phyloP scores from a whole-genome alignment of 1,139 yeast species.

The Pichia sp. region DNA sequence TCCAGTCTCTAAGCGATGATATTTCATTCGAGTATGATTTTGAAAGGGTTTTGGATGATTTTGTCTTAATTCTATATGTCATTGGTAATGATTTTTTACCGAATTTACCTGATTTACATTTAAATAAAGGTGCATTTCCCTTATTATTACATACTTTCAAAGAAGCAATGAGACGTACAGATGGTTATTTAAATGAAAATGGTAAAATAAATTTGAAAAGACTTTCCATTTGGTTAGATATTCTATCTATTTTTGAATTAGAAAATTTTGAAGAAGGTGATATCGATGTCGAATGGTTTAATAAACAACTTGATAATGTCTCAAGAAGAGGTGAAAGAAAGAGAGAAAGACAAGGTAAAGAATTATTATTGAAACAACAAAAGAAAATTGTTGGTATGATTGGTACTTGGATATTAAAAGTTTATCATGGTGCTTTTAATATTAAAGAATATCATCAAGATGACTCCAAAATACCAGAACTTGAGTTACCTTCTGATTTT shows the following conservation, averaged over 20 bases:
- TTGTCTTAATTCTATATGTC: constrained; percentile 84
- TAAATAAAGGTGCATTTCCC: constrained; percentile 95
- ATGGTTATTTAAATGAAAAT: constrained; percentile 78
- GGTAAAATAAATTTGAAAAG: constrained; percentile 77
- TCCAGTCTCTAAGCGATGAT: constrained; percentile 60
- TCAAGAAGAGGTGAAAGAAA: constrained; percentile 67
- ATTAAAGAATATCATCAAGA: constrained; percentile 33
- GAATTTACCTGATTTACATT: constrained; percentile 88
- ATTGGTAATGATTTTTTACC: constrained; percentile 98
- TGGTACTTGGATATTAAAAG: constrained; percentile 63
- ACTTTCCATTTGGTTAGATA: constrained; percentile 67
- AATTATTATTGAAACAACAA: constrained; percentile 66
- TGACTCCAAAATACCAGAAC: constrained; percentile 41
- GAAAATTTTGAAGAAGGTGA: constrained; percentile 76
- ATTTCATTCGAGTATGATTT: constrained; percentile 66
- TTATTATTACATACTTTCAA: constrained; percentile 82
- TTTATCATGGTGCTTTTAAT: constrained; percentile 29
- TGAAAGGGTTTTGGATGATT: constrained; percentile 88
- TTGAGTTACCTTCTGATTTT: constrained; percentile 42
- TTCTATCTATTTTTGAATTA: constrained; percentile 64
- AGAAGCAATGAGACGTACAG: constrained; percentile 63
- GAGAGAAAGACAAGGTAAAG: constrained; percentile 60
- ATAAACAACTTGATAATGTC: constrained; percentile 72
- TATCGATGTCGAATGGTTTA: constrained; percentile 89
- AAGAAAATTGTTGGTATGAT: constrained; percentile 55